Evolutionary conservation across 1,284 basidiomycete species (phyloP).

Genomic region (Cutaneotrichosporon curvatum): DNA sequence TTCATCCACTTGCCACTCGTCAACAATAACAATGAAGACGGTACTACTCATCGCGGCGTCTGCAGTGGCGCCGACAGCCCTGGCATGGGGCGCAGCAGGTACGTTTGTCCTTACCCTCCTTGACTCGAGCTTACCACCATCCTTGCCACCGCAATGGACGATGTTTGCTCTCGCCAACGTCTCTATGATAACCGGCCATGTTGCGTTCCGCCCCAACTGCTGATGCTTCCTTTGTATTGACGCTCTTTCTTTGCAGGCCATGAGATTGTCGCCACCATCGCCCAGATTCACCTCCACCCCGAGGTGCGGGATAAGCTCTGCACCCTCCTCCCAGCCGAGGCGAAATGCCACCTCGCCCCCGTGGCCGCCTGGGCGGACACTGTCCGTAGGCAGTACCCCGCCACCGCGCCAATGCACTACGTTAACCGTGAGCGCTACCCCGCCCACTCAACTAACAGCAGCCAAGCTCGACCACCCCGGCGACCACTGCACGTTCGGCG

Average conservation of each 20-base stretch:
- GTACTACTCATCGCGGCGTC: background rate
- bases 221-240: background rate
- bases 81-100: constrained; percentile 51
- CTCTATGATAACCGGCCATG: background rate
- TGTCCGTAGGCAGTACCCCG: constrained; percentile 49
- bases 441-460: too few relatives aligned
- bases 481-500: constrained; percentile 66
- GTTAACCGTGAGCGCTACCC: constrained; percentile 41
- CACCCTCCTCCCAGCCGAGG: constrained; percentile 54
- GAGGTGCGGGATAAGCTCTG: constrained; percentile 64
- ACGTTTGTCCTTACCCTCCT: constrained; percentile 8
- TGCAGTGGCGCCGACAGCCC: constrained; percentile 24
- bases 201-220: background rate
- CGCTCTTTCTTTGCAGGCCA: constrained; percentile 57
- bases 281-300: constrained; percentile 80
- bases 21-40: too few relatives aligned
- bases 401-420: constrained; percentile 50
- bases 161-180: too few relatives aligned
- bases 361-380: constrained; percentile 83
- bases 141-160: too few relatives aligned
- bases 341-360: constrained; percentile 65
- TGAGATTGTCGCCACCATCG: constrained; percentile 85
- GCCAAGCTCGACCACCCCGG: constrained; percentile 61
- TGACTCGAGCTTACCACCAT: too few relatives aligned
- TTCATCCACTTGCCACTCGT: background rate